Evolutionary conservation across 2,329 filamentous ascomycete genomes (phyloP).

Genomic region (Phaeosphaeriaceae sp.): DNA sequence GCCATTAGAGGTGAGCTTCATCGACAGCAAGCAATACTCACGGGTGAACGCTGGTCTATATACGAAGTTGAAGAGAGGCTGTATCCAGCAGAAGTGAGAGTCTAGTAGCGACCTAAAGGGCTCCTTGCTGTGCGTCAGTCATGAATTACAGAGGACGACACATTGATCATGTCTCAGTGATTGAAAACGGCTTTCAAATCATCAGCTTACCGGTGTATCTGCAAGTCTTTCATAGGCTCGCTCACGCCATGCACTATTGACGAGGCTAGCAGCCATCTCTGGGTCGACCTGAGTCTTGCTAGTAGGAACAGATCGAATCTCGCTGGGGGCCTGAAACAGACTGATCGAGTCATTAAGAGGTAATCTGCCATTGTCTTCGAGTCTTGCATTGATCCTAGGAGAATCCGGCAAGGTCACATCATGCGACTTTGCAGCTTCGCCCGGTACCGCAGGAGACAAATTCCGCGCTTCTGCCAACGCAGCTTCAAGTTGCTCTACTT

Average conservation of each 20-base stretch:
- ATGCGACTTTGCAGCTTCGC: background rate
- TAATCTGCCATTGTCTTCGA: conserved; percentile 7
- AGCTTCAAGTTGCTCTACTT: conserved; percentile 9
- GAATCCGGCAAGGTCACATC: background rate
- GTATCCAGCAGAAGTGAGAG: conserved; percentile 20
- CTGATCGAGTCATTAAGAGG: conserved; percentile 14
- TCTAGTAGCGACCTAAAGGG: conserved; percentile 16
- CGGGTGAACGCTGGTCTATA: conserved; percentile 19
- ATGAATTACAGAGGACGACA: background rate
- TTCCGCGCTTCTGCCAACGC: conserved; percentile 1
- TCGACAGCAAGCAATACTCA: background rate
- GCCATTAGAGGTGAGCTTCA: background rate
- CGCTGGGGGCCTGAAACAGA: conserved; percentile 14
- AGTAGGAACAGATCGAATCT: background rate
- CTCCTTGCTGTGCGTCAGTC: conserved; percentile 5
- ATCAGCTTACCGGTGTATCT: conserved; percentile 12
- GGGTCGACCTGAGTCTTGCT: conserved; percentile 1
- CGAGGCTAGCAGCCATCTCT: conserved; percentile 9
- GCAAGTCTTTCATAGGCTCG: conserved; percentile 15
- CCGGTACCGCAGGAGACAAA: background rate
- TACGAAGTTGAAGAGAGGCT: conserved; percentile 21
- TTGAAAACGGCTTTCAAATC: too few species aligned
- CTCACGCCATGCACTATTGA: conserved; percentile 17
- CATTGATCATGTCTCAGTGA: background rate
- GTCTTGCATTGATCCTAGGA: background rate